Evolutionary conservation across 495 filamentous ascomycete genomes (phyloP).

Genomic region (Penicillium parvum): DNA sequence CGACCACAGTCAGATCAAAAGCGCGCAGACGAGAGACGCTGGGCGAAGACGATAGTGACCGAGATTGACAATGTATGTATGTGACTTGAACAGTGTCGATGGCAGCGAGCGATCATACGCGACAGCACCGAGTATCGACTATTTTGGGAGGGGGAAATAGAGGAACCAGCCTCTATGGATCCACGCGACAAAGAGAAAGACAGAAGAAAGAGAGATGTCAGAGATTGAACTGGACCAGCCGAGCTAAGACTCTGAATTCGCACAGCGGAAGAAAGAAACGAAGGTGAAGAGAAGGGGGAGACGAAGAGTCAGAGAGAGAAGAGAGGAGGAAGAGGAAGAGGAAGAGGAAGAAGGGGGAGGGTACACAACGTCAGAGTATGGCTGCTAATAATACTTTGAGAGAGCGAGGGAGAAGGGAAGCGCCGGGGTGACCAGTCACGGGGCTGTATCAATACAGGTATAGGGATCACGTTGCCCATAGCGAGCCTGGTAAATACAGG

Average conservation of each 20-base stretch:
- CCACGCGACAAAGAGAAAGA: conserved; percentile 26
- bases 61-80: conserved; percentile 8
- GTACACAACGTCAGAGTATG: conserved; percentile 18
- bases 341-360: conserved; percentile 18
- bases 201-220: conserved; percentile 28
- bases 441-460: too few relatives aligned
- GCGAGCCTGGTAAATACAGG: background rate
- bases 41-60: background rate
- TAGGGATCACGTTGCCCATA: background rate
- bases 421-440: background rate
- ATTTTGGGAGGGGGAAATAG: conserved; percentile 18
- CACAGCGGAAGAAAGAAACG: conserved; percentile 42
- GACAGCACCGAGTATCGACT: conserved; percentile 6
- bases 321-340: conserved; percentile 10
- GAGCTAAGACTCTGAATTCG: conserved; percentile 39
- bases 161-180: conserved; percentile 43
- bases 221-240: conserved; percentile 45
- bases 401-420: conserved; percentile 4
- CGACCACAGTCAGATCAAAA: conserved; percentile 1
- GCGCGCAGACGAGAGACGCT: background rate
- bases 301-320: conserved; percentile 5
- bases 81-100: too few relatives aligned
- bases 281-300: conserved; percentile 21
- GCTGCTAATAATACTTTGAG: too few relatives aligned
- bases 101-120: conserved; percentile 16